Percentiles rank a stretch among this genome's conserved stretches.
Evolutionary conservation across 371 early-diverging fungal genomes (phyloP).

Genomic region (Vairimorpha apis): DNA sequence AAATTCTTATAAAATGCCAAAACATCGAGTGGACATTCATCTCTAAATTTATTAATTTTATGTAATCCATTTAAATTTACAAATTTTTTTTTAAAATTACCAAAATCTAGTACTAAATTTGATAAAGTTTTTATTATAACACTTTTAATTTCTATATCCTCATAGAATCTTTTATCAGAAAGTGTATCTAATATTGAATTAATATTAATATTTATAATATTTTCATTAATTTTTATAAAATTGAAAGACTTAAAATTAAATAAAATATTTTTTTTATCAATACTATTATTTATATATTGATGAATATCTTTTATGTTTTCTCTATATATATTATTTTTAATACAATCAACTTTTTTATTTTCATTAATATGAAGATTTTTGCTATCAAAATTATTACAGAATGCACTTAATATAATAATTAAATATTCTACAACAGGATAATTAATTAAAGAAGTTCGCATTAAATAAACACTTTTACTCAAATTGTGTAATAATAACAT

Average conservation of each 20-base stretch:
- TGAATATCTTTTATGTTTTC: too few species aligned
- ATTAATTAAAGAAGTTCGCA: constrained; percentile 17
- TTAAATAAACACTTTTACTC: constrained; percentile 14
- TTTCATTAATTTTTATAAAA: neutral
- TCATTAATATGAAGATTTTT: too few species aligned
- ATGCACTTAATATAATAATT: constrained; percentile 8
- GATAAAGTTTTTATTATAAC: constrained; percentile 14
- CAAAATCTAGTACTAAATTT: constrained; percentile 34
- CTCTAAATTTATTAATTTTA: neutral
- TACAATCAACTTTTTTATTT: too few species aligned
- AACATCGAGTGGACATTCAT: constrained; percentile 1
- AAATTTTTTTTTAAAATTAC: constrained; percentile 24
- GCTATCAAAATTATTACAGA: too few species aligned
- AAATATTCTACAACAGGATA: constrained; percentile 26
- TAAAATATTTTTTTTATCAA: too few species aligned
- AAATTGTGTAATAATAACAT: constrained; percentile 16
- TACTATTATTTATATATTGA: too few species aligned
- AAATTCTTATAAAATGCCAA: constrained; percentile 34
- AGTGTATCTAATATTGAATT: neutral
- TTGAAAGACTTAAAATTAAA: too few species aligned
- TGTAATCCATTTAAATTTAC: constrained; percentile 1
- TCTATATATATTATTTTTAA: too few species aligned
- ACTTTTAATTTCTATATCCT: neutral
- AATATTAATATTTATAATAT: neutral
- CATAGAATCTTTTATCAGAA: neutral